phyloP scores from a whole-genome alignment of 352 stramenopile genomes.

The Phytophthora citrophthora region DNA sequence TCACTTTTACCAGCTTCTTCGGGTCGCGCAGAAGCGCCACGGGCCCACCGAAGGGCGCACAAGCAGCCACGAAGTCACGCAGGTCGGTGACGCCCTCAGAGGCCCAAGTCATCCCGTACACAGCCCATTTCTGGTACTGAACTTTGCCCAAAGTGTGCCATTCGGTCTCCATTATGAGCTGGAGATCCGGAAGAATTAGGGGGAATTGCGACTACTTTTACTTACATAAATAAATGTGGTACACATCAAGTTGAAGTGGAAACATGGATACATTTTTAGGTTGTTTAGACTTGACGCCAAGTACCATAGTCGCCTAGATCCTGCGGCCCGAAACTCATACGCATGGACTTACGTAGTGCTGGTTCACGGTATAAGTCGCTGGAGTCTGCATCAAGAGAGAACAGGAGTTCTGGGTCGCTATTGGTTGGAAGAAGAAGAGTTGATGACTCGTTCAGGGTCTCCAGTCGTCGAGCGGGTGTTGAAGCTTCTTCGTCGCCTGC shows the following conservation, averaged over 20 bases:
- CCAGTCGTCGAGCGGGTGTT: constrained; percentile 15
- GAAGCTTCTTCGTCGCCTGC: constrained; percentile 38
- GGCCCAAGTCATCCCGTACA: constrained; percentile 75
- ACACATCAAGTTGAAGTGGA: constrained; percentile 10
- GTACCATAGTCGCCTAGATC: constrained; percentile 52
- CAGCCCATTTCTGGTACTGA: constrained; percentile 87
- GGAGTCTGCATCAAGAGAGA: constrained; percentile 46
- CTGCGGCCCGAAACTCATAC: constrained; percentile 54
- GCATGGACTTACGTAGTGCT: constrained; percentile 56
- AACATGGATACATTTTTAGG: not conserved
- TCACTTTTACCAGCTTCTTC: constrained; percentile 77
- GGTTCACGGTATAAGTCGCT: constrained; percentile 81
- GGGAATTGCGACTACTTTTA: not conserved
- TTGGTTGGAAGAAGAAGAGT: constrained; percentile 45
- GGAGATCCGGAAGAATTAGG: not conserved
- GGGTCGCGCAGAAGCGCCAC: constrained; percentile 77
- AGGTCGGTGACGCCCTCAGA: constrained; percentile 59
- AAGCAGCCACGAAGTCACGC: constrained; percentile 65
- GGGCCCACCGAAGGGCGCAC: constrained; percentile 73
- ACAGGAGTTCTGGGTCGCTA: constrained; percentile 36
- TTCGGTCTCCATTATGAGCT: constrained; percentile 67
- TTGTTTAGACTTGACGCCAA: constrained; percentile 42
- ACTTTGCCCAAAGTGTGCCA: constrained; percentile 88
- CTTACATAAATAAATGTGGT: not conserved
- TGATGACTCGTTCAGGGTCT: constrained; percentile 42